Conservation (phyloP, 805 yeast genomes). For the Zygosaccharomyces gambellarensis region DNA sequence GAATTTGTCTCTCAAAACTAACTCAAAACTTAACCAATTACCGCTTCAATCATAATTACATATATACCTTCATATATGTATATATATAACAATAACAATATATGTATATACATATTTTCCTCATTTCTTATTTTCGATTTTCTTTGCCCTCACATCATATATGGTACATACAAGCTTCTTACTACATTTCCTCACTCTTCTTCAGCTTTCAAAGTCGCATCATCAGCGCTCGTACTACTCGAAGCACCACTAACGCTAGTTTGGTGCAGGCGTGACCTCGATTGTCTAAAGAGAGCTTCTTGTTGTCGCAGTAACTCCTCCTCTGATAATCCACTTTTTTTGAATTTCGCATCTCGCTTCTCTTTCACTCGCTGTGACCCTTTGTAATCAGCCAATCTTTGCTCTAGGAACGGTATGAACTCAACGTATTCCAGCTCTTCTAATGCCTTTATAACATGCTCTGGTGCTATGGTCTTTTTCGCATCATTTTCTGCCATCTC, state of each 20-base stretch:
- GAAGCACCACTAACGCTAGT: constrained; percentile 14
- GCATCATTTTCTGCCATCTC: constrained; percentile 96
- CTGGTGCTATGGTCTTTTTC: constrained; percentile 94
- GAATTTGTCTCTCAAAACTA: constrained; percentile 31
- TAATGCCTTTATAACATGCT: constrained; percentile 87
- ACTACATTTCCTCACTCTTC: constrained; percentile 6
- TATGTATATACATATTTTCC: neutral
- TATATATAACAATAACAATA: neutral
- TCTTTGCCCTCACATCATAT: constrained; percentile 3
- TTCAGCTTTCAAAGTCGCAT: constrained; percentile 14
- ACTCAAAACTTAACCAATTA: neutral
- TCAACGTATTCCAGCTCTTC: constrained; percentile 82
- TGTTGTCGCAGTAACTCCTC: constrained; percentile 90
- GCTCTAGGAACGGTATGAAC: constrained; percentile 75
- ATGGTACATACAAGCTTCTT: neutral
- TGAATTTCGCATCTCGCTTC: constrained; percentile 86
- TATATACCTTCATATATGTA: neutral
- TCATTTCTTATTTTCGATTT: neutral
- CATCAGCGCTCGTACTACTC: constrained; percentile 9
- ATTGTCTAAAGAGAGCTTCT: constrained; percentile 82
- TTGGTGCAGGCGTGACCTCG: constrained; percentile 57
- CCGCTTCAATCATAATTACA: neutral
- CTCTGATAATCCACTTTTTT: constrained; percentile 84
- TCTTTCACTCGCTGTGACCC: constrained; percentile 85
- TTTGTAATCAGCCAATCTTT: constrained; percentile 79